Base-by-base conservation (phyloP, 2,329 filamentous ascomycete species). In the Cercospora citrullina region DNA sequence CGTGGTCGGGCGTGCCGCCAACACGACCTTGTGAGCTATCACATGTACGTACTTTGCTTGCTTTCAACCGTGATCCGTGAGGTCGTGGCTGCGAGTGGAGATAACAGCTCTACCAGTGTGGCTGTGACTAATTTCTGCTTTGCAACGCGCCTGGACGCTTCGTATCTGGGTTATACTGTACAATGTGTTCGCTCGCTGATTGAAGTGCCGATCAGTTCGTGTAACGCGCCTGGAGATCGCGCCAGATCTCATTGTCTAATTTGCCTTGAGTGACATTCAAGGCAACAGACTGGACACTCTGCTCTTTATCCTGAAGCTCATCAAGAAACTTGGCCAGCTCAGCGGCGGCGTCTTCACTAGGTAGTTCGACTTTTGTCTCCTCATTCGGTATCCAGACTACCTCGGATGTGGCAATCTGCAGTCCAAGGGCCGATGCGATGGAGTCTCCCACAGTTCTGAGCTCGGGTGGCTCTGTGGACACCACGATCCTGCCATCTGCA, bases 341-440 rank as follows among this genome's bases (percentile, higher is more conserved):
- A 60, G 85, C 81, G 0, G 85, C 84, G 1, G 86, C 84, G 12
- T 86, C 83, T 14, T 85, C 81, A 16, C 86, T 84, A 67, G 90
- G 85, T 45, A 94, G 74, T 7, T 83, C 82, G 18, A 91, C 87
- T 77, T 87, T 87, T 0, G 91, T 94, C 69, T 97, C 93, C 74
- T 90, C 87, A 68, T 94, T 95, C 0, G 93, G 87, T 68, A 90
- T 87, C 90, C 92, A 97, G 53, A 97, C 85, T 63, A 97, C 94
- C 65, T 96, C 92, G 18, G 89, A 88, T 72, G 88, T 90, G 65
- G 90, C 82, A 57, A 96, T 86, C 67, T 90, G 86, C 69, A 96
- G 80, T 0, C 84, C 86, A 21, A 91, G 84, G 42, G 85, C 83
- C 71, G 86, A 84, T 4, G 87, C 84, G n/a, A 97, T 77, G 12